Base-by-base conservation (phyloP, 768 basidiomycete species). In the Gymnopilus junonius region DNA sequence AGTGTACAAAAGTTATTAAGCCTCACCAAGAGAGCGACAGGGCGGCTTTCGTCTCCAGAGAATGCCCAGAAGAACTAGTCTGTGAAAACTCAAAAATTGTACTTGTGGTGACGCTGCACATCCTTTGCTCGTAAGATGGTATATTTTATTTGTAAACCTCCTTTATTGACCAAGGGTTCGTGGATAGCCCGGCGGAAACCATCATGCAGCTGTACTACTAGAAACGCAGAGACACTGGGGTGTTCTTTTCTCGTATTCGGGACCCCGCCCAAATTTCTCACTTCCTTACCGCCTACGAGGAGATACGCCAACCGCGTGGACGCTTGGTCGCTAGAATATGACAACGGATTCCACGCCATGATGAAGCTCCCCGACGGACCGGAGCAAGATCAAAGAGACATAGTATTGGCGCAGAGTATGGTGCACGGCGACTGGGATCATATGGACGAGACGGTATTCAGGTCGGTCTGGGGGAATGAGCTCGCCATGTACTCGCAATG, bases 401-500 rank as follows among this genome's bases (percentile, higher is more conserved):
- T 54, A 4, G 56, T 59, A 6, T 45, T 67, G 35, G 74, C 76
- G 60, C 67, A 74, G 63, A 74, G 77, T 61, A 71, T 79, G 71
- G 68, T 67, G 35, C 67, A 75, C 46, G 74, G 69, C 14, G 75
- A 78, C 58, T 76, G 75, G 70, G 75, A 81, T 58, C 76, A 80
- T 54, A 81, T 83, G 72, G 83, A 86, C 66, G 82, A 84, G 57
- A 74, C 74, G 23, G 70, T 74, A 29, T 77, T 86, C 62, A 76
- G 76, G 56, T 71, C 70, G 25, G 79, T 85, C 58, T 88, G 87
- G 82, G 86, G 85, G 46, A 78, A 80, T 37, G 80, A 87, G 64
- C 74, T 84, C 56, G 78, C 77, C 32, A 65, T 87, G 64, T 85
- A 82, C 61, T 71, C 75, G 25, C 84, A 87, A n/a, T 66, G 82